A percentile compares a stretch with the other conserved stretches of the same genome.
Evolutionary conservation across 1,284 basidiomycete species (phyloP).

Genomic region (Papiliotrema fonsecae): DNA sequence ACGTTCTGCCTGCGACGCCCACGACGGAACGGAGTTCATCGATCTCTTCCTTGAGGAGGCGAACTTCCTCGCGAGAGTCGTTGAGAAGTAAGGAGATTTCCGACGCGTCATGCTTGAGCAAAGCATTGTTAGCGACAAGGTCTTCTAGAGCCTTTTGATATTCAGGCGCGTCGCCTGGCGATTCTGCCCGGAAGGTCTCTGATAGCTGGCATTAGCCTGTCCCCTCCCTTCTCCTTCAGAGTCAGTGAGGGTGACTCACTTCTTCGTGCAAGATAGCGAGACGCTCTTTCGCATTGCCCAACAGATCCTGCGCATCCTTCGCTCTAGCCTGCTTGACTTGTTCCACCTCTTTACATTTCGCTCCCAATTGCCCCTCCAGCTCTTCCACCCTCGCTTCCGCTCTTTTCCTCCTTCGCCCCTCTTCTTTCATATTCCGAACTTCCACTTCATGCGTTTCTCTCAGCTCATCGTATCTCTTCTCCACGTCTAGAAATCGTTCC

Average conservation of each 20-base stretch:
- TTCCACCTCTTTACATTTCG: conserved; percentile 61
- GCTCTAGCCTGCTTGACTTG: conserved; percentile 59
- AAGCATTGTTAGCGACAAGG: conserved; percentile 75
- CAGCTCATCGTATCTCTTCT: conserved; percentile 67
- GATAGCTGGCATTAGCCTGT: conserved; percentile 22
- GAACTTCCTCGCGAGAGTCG: conserved; percentile 71
- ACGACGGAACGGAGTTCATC: conserved; percentile 57
- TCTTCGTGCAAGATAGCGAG: conserved; percentile 58
- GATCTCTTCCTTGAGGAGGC: conserved; percentile 63
- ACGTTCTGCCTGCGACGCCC: conserved; percentile 18
- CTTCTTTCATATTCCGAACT: conserved; percentile 61
- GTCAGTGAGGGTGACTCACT: conserved; percentile 10
- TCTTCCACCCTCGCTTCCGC: conserved; percentile 54
- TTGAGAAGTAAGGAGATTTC: conserved; percentile 68
- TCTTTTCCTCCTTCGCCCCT: conserved; percentile 43
- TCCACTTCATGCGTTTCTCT: conserved; percentile 76
- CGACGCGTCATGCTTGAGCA: conserved; percentile 69
- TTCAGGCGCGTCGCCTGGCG: conserved; percentile 39
- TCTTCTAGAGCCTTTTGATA: conserved; percentile 63
- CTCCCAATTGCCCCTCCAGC: conserved; percentile 64
- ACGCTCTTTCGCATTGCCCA: conserved; percentile 65
- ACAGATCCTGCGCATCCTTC: conserved; percentile 65
- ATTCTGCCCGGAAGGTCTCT: conserved; percentile 29
- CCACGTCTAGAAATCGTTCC: conserved; percentile 51
- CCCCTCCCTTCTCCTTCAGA: not conserved